Evolutionary conservation across 106 monocot species (phyloP).

Genomic region (Dactylorhiza incarnata): DNA sequence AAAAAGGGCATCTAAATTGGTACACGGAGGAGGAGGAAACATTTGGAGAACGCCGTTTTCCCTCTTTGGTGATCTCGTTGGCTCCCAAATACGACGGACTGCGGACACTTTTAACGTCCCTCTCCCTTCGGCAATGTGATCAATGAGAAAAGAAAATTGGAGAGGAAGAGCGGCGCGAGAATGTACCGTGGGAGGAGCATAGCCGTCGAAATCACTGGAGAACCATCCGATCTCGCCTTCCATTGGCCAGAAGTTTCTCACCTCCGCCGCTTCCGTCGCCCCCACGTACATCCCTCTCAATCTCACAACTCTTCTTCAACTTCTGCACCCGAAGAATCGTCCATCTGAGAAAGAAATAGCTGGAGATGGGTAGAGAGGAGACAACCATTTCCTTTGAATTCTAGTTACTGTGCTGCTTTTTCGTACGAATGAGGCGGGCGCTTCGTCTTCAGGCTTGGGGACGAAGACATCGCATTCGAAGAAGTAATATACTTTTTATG

Average conservation of each 20-base stretch:
- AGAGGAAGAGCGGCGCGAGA: neutral
- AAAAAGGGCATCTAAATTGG: neutral
- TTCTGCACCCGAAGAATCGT: neutral
- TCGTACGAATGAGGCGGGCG: neutral
- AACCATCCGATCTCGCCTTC: constrained; percentile 4
- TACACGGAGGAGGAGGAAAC: neutral
- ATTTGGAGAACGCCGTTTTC: neutral
- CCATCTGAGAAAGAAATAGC: neutral
- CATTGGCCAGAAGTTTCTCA: constrained; percentile 1
- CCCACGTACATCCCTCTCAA: constrained; percentile 1
- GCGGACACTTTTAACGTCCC: neutral
- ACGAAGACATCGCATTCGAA: neutral
- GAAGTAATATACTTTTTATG: no score
- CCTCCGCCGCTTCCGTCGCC: neutral
- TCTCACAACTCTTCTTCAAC: neutral
- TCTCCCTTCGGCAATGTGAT: neutral
- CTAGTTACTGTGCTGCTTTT: neutral
- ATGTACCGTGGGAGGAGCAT: neutral
- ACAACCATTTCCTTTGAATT: neutral
- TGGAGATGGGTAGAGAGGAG: neutral
- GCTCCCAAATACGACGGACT: neutral
- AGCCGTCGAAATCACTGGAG: neutral
- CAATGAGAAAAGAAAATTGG: neutral
- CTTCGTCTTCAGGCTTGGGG: neutral
- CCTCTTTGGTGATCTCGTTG: neutral